Evolutionary conservation across 441 rosid species (phyloP).

Genomic region (Euphorbia corollata): DNA sequence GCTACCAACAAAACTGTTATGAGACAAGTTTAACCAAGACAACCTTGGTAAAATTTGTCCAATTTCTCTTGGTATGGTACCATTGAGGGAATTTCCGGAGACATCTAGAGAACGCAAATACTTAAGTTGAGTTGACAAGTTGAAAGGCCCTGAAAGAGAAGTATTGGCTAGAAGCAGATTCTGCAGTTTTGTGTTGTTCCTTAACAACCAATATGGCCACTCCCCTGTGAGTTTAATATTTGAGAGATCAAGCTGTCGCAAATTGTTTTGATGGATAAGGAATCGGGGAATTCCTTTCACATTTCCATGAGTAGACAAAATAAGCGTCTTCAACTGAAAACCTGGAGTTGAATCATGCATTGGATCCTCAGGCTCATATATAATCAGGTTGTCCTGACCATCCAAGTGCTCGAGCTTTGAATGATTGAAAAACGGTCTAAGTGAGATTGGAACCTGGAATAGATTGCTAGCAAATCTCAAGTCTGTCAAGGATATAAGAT

Average conservation of each 20-base stretch:
- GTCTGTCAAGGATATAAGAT: slow-evolving; percentile 11
- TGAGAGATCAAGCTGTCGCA: too few relatives aligned
- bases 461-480: neutral
- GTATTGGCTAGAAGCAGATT: too few relatives aligned
- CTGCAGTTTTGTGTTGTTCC: too few relatives aligned
- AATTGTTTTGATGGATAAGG: too few relatives aligned
- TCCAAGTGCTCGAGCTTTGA: slow-evolving; percentile 19
- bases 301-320: too few relatives aligned
- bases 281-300: too few relatives aligned
- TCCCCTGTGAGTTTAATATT: too few relatives aligned
- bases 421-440: slow-evolving; percentile 21
- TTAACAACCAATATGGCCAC: too few relatives aligned
- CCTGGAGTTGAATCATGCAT: too few relatives aligned
- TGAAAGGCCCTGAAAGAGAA: slow-evolving; percentile 15
- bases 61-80: too few relatives aligned
- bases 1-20: slow-evolving; percentile 9
- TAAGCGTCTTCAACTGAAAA: too few relatives aligned
- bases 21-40: neutral
- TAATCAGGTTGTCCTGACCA: neutral
- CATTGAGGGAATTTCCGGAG: too few relatives aligned
- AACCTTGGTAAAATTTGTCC: neutral
- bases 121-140: slow-evolving; percentile 10
- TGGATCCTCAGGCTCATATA: neutral
- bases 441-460: slow-evolving; percentile 21
- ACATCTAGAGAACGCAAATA: neutral